These are phyloP conservation scores for Bjerkandera adusta DNA, from an alignment of 1,284 basidiomycete genomes.

Conservation along the genomic window DNA sequence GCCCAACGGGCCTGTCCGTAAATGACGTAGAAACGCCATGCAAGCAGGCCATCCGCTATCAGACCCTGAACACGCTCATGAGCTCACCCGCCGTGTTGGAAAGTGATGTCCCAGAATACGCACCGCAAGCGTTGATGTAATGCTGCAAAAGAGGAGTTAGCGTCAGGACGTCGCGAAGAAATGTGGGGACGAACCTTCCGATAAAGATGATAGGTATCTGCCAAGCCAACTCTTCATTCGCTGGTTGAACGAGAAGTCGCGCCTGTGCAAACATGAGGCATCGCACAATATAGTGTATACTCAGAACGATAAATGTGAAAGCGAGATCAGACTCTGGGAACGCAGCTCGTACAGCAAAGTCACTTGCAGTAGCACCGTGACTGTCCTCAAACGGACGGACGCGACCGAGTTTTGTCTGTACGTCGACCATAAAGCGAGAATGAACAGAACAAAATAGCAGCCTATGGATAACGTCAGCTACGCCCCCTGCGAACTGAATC, in stretches of 20 bases:
- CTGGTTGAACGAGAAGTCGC: not conserved
- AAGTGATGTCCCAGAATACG: not conserved
- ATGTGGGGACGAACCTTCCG: not conserved
- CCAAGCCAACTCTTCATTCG: not conserved
- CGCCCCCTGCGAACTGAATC: too few relatives aligned
- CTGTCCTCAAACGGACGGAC: slow-evolving; percentile 15
- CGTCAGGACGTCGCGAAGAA: not conserved
- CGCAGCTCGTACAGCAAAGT: not conserved
- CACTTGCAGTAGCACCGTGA: slow-evolving; percentile 17
- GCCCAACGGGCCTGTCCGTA: slow-evolving; percentile 21
- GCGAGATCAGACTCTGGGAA: not conserved
- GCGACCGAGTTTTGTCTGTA: slow-evolving; percentile 1
- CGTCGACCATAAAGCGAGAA: slow-evolving; percentile 19
- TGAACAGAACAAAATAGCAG: slow-evolving; percentile 18
- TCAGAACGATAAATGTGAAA: slow-evolving; percentile 1
- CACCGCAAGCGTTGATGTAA: slow-evolving; percentile 9
- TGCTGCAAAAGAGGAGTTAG: not conserved
- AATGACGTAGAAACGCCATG: slow-evolving; percentile 25
- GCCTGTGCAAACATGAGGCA: not conserved
- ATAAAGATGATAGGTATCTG: slow-evolving; percentile 1
- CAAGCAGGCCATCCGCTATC: slow-evolving; percentile 24
- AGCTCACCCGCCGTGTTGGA: not conserved
- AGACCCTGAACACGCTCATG: slow-evolving; percentile 14
- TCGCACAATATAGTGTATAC: slow-evolving; percentile 10
- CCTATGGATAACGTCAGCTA: slow-evolving; percentile 10